These are phyloP conservation scores for Dysphania ambrosioides DNA, from an alignment of 148 eudicot species.

Conservation along the genomic window DNA sequence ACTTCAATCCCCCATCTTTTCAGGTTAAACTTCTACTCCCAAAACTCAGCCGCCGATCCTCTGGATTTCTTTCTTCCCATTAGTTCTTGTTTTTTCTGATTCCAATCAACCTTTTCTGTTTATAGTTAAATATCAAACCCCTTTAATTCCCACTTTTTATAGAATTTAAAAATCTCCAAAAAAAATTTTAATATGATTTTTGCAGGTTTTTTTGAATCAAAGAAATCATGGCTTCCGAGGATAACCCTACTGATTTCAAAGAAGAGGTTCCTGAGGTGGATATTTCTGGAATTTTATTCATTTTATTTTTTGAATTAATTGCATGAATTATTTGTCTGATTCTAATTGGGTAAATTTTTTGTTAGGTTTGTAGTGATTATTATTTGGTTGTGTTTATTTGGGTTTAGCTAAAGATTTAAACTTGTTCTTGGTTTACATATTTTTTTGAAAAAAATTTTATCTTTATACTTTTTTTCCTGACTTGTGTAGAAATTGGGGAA, in stretches of 20 bases:
- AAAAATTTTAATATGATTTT: no score
- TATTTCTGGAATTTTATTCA: not conserved
- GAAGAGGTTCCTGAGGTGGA: slow-evolving; percentile 14
- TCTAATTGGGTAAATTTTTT: not conserved
- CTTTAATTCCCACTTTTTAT: not conserved
- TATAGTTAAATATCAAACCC: no score
- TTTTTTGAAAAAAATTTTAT: not conserved
- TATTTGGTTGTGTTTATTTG: not conserved
- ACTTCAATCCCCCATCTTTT: not conserved
- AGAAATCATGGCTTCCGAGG: slow-evolving; percentile 16
- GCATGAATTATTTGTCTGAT: not conserved
- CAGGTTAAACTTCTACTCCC: not conserved
- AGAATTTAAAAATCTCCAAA: no score
- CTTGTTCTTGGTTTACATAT: not conserved
- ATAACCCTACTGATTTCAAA: not conserved
- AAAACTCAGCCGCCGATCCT: not conserved
- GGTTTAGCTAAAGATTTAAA: not conserved
- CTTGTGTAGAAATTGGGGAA: not conserved
- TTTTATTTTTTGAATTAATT: not conserved
- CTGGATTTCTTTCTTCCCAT: not conserved
- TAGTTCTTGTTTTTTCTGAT: not conserved
- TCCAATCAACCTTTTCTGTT: not conserved
- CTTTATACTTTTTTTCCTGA: not conserved
- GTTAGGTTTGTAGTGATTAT: not conserved
- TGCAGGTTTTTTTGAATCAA: not conserved